phyloP scores from a whole-genome alignment of 495 filamentous ascomycete genomes.

The Schizothecium vesticola region DNA sequence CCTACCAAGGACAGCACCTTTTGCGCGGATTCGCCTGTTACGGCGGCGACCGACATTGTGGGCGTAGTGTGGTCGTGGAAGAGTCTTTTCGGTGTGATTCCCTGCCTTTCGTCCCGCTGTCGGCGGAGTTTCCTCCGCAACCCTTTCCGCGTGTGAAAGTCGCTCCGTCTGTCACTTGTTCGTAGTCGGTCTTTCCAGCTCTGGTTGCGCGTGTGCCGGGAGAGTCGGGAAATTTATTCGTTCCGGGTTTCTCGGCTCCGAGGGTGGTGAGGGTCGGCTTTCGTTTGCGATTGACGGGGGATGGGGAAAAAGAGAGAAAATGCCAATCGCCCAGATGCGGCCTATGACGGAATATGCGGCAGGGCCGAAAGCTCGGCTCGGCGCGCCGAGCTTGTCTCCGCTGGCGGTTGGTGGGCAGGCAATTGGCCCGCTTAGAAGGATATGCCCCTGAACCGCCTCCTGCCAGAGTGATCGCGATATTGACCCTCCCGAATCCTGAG shows the following conservation, averaged over 20 bases:
- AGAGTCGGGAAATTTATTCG: not conserved
- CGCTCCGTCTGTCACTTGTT: not conserved
- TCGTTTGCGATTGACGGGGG: not conserved
- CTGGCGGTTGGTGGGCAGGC: not conserved
- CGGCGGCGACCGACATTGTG: slow-evolving; percentile 43
- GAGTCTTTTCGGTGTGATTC: not conserved
- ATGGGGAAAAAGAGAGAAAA: not conserved
- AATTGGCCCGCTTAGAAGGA: slow-evolving; percentile 6
- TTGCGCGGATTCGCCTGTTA: slow-evolving; percentile 59
- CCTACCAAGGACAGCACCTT: slow-evolving; percentile 68
- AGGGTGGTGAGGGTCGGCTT: not conserved
- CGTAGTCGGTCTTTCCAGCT: not conserved
- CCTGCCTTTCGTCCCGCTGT: not conserved
- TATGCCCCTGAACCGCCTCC: not conserved
- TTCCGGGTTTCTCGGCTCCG: not conserved
- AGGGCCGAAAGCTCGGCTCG: slow-evolving; percentile 14
- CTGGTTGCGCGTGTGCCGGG: not conserved
- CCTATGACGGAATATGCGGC: slow-evolving; percentile 17
- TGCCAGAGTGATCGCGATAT: not conserved
- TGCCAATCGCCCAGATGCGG: slow-evolving; percentile 1
- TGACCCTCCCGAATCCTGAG: not conserved
- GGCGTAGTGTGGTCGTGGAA: not conserved
- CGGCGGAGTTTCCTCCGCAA: not conserved
- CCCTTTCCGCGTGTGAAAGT: not conserved
- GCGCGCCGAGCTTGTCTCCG: not conserved